Percentiles rank a stretch among this genome's conserved stretches.
These are phyloP conservation scores for Phyllosticta paracitricarpa DNA, from an alignment of 2,329 filamentous ascomycete species.

Conservation along the genomic window DNA sequence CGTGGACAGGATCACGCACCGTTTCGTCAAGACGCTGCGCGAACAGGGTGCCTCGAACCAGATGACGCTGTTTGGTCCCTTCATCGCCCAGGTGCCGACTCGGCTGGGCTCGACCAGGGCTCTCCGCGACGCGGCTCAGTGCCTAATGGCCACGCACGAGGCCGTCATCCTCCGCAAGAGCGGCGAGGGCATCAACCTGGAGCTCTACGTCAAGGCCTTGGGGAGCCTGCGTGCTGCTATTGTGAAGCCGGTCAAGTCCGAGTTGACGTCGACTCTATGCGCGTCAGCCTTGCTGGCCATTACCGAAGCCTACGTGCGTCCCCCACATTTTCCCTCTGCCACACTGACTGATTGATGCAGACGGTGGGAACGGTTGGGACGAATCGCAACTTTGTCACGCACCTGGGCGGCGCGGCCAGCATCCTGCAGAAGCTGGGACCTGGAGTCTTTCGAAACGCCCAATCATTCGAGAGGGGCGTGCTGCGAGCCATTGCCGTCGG, in stretches of 20 bases:
- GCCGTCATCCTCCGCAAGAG: background rate
- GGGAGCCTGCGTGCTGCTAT: slow-evolving; percentile 3
- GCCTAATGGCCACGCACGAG: slow-evolving; percentile 1
- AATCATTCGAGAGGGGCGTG: slow-evolving; percentile 5
- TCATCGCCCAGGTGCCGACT: slow-evolving; percentile 4
- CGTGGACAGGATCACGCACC: background rate
- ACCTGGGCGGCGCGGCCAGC: slow-evolving; percentile 7
- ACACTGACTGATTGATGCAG: background rate
- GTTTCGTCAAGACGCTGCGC: slow-evolving; percentile 2
- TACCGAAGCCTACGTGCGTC: slow-evolving; percentile 8
- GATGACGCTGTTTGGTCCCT: slow-evolving; percentile 4
- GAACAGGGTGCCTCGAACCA: slow-evolving; percentile 2
- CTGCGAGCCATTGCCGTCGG: slow-evolving; percentile 8
- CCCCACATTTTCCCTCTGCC: background rate
- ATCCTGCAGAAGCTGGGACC: slow-evolving; percentile 3
- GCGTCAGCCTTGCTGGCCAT: slow-evolving; percentile 6
- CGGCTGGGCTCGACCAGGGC: slow-evolving; percentile 1
- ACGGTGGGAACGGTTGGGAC: slow-evolving; percentile 1
- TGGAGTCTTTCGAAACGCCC: background rate
- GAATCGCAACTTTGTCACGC: slow-evolving; percentile 8
- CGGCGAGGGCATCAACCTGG: background rate
- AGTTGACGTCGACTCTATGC: slow-evolving; percentile 4
- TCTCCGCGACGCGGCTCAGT: slow-evolving; percentile 1
- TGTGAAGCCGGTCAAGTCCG: background rate
- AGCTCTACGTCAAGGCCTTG: slow-evolving; percentile 7